Conservation (phyloP, 345 rosid genomes). For the Bruguiera sexangula region DNA sequence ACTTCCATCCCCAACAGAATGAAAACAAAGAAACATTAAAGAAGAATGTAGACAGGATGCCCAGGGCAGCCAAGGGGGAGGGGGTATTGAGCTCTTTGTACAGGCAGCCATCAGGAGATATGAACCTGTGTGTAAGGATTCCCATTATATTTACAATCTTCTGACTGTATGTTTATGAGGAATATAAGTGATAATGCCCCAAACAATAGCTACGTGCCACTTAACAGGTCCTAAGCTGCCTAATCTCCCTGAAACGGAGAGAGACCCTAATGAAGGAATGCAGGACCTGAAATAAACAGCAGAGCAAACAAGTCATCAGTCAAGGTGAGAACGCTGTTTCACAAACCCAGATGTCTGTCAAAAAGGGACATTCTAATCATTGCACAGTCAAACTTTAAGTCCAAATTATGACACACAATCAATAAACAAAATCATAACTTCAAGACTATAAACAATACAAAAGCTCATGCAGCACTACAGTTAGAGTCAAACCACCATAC, state of each 20-base stretch:
- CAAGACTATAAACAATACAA: not conserved
- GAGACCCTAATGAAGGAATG: constrained; percentile 8
- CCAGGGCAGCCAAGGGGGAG: too few species aligned
- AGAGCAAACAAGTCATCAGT: not conserved
- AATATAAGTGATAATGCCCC: constrained; percentile 15
- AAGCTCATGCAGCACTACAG: not conserved
- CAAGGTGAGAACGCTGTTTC: not conserved
- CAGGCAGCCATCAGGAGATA: constrained; percentile 11
- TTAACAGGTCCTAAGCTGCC: constrained; percentile 8
- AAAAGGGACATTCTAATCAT: not conserved
- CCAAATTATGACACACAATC: not conserved
- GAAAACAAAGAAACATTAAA: too few species aligned
- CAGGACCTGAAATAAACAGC: constrained; percentile 17
- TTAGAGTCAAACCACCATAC: not conserved
- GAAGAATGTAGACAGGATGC: too few species aligned
- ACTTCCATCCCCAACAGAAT: too few species aligned
- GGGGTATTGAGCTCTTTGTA: too few species aligned
- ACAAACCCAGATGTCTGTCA: too few species aligned
- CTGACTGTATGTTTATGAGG: constrained; percentile 21
- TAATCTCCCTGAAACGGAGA: constrained; percentile 16
- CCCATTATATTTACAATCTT: constrained; percentile 51
- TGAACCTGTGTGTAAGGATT: constrained; percentile 57
- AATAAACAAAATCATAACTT: not conserved
- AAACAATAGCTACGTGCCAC: constrained; percentile 16
- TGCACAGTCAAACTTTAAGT: not conserved